These are phyloP conservation scores for Penicillium sp. DNA, from an alignment of 2,329 filamentous ascomycete genomes.

Conservation along the genomic window DNA sequence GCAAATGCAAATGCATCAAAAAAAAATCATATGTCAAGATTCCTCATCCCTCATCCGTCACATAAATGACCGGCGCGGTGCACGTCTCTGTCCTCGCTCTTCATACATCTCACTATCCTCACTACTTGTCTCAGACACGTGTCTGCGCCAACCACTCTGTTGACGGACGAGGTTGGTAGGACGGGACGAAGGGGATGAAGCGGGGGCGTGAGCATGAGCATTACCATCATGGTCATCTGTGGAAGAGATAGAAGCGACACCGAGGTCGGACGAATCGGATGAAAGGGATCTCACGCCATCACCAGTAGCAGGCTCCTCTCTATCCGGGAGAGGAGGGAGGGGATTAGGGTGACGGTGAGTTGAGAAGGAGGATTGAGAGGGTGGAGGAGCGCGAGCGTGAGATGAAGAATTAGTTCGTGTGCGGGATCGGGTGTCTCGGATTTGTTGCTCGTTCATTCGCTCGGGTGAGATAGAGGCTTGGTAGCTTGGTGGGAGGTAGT, in stretches of 20 bases:
- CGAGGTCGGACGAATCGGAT: constrained; percentile 25
- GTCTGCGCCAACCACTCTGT: constrained; percentile 37
- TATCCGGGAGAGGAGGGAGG: constrained; percentile 37
- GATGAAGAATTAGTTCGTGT: constrained; percentile 26
- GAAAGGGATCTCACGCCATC: constrained; percentile 20
- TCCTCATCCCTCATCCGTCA: background rate
- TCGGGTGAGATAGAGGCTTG: constrained; percentile 21
- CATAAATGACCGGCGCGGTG: constrained; percentile 5
- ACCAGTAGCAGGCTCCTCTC: constrained; percentile 23
- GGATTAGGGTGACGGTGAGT: constrained; percentile 35
- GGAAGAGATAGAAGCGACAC: constrained; percentile 30
- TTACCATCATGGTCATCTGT: constrained; percentile 10
- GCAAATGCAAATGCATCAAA: constrained; percentile 2
- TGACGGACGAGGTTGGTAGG: constrained; percentile 13
- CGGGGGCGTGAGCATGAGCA: background rate
- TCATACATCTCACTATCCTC: constrained; percentile 11
- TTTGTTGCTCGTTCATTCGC: constrained; percentile 13
- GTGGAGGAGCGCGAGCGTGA: constrained; percentile 21
- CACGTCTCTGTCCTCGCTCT: constrained; percentile 1
- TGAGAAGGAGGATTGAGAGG: constrained; percentile 28
- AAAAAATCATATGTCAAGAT: background rate
- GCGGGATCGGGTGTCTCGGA: constrained; percentile 11
- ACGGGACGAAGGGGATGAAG: too few relatives aligned
- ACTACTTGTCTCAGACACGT: constrained; percentile 23
- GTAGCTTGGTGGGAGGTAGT: constrained; percentile 24